Base-by-base conservation (phyloP, 2,329 filamentous ascomycete species). In the Penicillium sp. region DNA sequence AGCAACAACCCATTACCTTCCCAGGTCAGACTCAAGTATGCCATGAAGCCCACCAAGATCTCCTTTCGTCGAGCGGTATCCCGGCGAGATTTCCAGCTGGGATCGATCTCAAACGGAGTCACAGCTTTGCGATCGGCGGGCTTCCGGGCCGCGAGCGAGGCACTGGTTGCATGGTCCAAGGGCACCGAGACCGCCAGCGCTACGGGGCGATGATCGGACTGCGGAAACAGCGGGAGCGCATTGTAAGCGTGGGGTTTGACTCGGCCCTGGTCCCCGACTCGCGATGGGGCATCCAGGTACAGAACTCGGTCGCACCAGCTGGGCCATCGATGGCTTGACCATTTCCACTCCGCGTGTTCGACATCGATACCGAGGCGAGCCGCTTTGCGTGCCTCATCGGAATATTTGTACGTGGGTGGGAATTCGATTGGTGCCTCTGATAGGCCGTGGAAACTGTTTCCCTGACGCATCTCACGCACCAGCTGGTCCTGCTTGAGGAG, bases 351-450 rank as follows among this genome's bases (percentile, higher is more conserved):
- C 3, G 76, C 65, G 28, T 50, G 14, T 60, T 26, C 34, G 17
- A 11, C 38, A 14, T 58, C 57, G 45, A 43, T 8, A 51, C 46
- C 13, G 54, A 30, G 31, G 23, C 42, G 36, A 11, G 54, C 59
- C 2, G 64, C 68, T 41, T 74, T 54, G 17, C 65, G 68, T 10
- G 72, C 67, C 6, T 63, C 61, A 19, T 67, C 56, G 1, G 76
- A 75, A 63, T 93, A 94, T 66, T 98, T 98, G 74, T 98, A 98
- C 0, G 93, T 96, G 0, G 93, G 93, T 1, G 89, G 85, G 57
- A 97, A 98, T 3, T 65, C 67, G 43, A 97, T 80, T 1, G 77
- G 71, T 1, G 82, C 78, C 68, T 98, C 93, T 7, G 71, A 69
- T 21, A 98, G 71, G 4, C 87, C 83, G 48, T 97, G 89, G 16